These are phyloP conservation scores for Symbiodinium pilosum DNA, from an alignment of 73 alveolate species.

Conservation along the genomic window DNA sequence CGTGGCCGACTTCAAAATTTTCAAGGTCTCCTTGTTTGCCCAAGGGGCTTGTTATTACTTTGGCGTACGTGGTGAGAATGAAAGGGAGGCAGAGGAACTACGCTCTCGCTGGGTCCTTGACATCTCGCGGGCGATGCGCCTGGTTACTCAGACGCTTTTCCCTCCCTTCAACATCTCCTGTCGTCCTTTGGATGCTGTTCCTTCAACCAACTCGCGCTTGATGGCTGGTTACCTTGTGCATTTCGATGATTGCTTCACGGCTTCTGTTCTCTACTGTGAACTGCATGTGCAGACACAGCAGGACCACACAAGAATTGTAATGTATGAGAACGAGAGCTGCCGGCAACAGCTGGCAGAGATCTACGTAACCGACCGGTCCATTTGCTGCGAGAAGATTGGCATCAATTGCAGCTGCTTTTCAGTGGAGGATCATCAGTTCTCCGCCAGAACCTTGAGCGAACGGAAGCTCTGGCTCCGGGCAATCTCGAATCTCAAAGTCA, in stretches of 20 bases:
- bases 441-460: slow-evolving; percentile 77
- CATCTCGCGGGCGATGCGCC: slow-evolving; percentile 62
- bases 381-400: slow-evolving; percentile 92
- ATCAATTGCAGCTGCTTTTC: slow-evolving; percentile 84
- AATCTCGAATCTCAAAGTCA: slow-evolving; percentile 90
- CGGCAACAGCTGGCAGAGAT: slow-evolving; percentile 52
- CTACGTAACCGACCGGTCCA: slow-evolving; percentile 81
- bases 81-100: slow-evolving; percentile 80
- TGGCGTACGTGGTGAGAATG: slow-evolving; percentile 32
- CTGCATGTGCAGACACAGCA: slow-evolving; percentile 53
- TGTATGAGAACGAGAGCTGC: slow-evolving; percentile 86
- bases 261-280: slow-evolving; percentile 86
- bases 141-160: slow-evolving; percentile 79
- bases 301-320: slow-evolving; percentile 41
- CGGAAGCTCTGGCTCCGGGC: slow-evolving; percentile 94
- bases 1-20: slow-evolving; percentile 79
- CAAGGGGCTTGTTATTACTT: slow-evolving; percentile 91
- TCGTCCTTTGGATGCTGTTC: slow-evolving; percentile 25
- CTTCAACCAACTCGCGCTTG: slow-evolving; percentile 36
- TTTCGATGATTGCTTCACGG: slow-evolving; percentile 48
- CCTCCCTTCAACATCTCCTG: slow-evolving; percentile 83
- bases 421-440: slow-evolving; percentile 78
- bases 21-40: slow-evolving; percentile 87
- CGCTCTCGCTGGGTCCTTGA: slow-evolving; percentile 90
- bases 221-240: slow-evolving; percentile 92